Conservation (phyloP, 2,329 filamentous ascomycete species). For the Pestalotiopsis sp. region DNA sequence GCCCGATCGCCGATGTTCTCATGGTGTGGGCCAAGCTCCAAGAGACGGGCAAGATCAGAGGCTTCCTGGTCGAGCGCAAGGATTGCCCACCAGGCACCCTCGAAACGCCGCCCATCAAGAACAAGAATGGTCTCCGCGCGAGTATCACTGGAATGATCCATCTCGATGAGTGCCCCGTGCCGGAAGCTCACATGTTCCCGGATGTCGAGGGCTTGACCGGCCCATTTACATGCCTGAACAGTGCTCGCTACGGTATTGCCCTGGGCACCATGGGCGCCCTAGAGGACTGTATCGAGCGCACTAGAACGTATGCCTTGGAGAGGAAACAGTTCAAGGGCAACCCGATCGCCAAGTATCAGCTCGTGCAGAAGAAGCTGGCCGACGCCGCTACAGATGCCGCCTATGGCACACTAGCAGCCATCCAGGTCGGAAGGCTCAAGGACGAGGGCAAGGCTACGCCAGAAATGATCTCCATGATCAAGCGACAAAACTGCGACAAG, state of each 20-base stretch:
- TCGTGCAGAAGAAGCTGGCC: slow-evolving; percentile 96
- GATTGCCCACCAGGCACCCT: slow-evolving; percentile 86
- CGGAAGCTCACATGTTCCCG: slow-evolving; percentile 91
- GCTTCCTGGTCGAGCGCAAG: slow-evolving; percentile 85
- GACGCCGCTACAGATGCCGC: slow-evolving; percentile 90
- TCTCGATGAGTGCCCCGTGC: slow-evolving; percentile 86
- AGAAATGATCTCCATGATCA: slow-evolving; percentile 97
- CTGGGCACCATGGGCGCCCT: slow-evolving; percentile 92
- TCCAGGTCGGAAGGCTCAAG: slow-evolving; percentile 91
- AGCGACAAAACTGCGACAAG: slow-evolving; percentile 94
- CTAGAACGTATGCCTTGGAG: slow-evolving; percentile 87
- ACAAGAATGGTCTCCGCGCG: slow-evolving; percentile 92
- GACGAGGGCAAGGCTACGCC: slow-evolving; percentile 85
- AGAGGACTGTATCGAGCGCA: slow-evolving; percentile 84
- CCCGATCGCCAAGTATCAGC: slow-evolving; percentile 92
- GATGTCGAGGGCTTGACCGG: slow-evolving; percentile 83
- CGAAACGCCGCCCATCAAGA: slow-evolving; percentile 88
- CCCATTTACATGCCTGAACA: slow-evolving; percentile 93
- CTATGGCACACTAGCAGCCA: slow-evolving; percentile 85
- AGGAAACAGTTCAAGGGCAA: slow-evolving; percentile 96
- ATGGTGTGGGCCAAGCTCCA: slow-evolving; percentile 93
- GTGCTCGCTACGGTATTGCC: slow-evolving; percentile 89
- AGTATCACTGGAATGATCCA: slow-evolving; percentile 98
- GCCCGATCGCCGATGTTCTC: slow-evolving; percentile 82
- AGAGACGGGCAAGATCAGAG: slow-evolving; percentile 89